Conservation (phyloP, 169 alveolate species). For the Plasmodium malariae region DNA sequence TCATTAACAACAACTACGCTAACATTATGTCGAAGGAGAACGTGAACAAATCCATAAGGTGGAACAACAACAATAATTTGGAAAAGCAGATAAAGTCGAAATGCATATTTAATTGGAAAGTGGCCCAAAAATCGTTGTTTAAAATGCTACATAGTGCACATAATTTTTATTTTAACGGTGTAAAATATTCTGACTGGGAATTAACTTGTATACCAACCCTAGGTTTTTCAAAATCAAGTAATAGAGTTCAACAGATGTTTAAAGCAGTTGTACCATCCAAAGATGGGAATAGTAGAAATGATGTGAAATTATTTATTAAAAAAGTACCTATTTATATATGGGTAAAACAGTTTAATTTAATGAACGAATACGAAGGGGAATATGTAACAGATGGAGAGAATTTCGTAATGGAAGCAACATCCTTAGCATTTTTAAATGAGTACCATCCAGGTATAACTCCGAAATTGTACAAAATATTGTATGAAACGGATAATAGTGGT, state of each 20-base stretch:
- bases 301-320: conserved; percentile 79
- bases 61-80: conserved; percentile 21
- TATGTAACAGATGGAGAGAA: conserved; percentile 88
- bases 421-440: conserved; percentile 80
- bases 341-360: conserved; percentile 83
- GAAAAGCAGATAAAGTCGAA: conserved; percentile 45
- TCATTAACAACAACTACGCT: background rate
- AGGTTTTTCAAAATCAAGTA: conserved; percentile 82
- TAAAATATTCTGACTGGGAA: conserved; percentile 79
- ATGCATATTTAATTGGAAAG: conserved; percentile 40
- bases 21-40: background rate
- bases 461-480: conserved; percentile 79
- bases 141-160: conserved; percentile 55
- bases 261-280: conserved; percentile 54
- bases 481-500: conserved; percentile 69
- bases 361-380: conserved; percentile 83
- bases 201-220: conserved; percentile 81
- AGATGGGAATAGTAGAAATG: conserved; percentile 37
- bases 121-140: background rate
- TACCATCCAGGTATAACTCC: conserved; percentile 81
- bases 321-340: conserved; percentile 84
- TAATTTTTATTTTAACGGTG: conserved; percentile 73
- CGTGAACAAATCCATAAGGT: conserved; percentile 13
- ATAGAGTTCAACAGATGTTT: conserved; percentile 83
- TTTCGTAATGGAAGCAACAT: conserved; percentile 88